Base-by-base conservation (phyloP, 345 rosid species). In the Salix purpurea region DNA sequence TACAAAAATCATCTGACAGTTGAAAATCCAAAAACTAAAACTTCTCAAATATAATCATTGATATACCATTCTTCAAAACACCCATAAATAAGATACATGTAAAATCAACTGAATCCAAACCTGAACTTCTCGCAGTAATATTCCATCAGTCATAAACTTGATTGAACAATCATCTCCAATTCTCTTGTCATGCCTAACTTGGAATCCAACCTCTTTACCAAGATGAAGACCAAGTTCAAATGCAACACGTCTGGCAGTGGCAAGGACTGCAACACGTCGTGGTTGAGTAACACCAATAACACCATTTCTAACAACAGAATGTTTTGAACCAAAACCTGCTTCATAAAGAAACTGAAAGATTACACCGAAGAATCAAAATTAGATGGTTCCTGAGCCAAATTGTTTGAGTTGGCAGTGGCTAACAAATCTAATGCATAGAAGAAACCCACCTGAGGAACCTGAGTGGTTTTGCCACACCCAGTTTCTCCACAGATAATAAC, bases 111-210 rank as follows among this genome's bases (percentile, higher is more conserved):
- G 69, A 68, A 72, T 70, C 36, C 56, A 61, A 81, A 93, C 99
- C 97, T 93, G 94, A 79, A 93, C 88, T 87, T 93, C 99, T 78
- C 96, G 88, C 44, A 95, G 90, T 85, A 95, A 85, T 82, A 95
- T 95, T 70, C 98, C 99, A 80, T 95, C 98, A 7, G 99, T 95
- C 99, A 95, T 93, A 83, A 93, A 91, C 86, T 95, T 95, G 87
- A 95, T 91, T 65, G 90, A 83, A 74, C 91, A 85, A 76, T 61
- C 76, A 7, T 89, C 89, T 32, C 98, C 99, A 73, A 95, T 87
- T 82, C 81, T 88, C 85, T 89, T 95, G 87, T 93, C 97, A 81
- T 95, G 91, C 86, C 98, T 91, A 73, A 95, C 97, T 80, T 93
- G 99, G 82, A 95, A 95, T 28, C 99, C 99, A 24, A 95, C 97